Evolutionary conservation across 2,329 filamentous ascomycete species (phyloP).

Genomic region (Byssothecium circinans): DNA sequence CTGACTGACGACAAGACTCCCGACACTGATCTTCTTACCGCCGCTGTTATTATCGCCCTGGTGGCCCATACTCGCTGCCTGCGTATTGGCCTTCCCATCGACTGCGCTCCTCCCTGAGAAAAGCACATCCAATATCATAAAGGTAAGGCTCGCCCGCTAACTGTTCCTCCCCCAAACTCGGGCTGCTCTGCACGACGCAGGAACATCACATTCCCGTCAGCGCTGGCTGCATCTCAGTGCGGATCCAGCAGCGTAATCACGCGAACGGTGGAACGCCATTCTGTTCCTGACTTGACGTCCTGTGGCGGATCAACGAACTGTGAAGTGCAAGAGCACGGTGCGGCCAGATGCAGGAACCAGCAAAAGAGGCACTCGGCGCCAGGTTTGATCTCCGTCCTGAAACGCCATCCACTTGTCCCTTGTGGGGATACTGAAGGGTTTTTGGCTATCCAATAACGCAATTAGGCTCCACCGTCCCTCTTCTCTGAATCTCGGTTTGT

Average conservation of each 20-base stretch:
- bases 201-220: conserved; percentile 8
- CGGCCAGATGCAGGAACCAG: conserved; percentile 41
- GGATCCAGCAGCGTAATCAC: conserved; percentile 14
- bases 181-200: conserved; percentile 9
- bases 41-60: background rate
- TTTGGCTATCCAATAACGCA: conserved; percentile 20
- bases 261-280: conserved; percentile 12
- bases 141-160: too few relatives aligned
- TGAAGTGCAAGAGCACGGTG: conserved; percentile 19
- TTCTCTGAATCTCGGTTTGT: conserved; percentile 1
- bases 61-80: too few relatives aligned
- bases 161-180: background rate
- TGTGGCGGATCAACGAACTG: conserved; percentile 28
- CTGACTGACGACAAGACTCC: background rate
- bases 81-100: background rate
- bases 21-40: background rate
- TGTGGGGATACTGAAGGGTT: conserved; percentile 17
- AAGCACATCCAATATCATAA: background rate
- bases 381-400: conserved; percentile 44
- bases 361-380: conserved; percentile 35
- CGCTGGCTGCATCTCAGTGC: conserved; percentile 15
- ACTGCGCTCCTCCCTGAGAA: too few relatives aligned
- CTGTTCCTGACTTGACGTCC: conserved; percentile 19
- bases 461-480: conserved; percentile 2
- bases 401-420: conserved; percentile 28